Percentiles rank a stretch among this genome's conserved stretches.
These are phyloP conservation scores for Ceratobasidium sp. DNA, from an alignment of 1,284 basidiomycete genomes.

Conservation along the genomic window DNA sequence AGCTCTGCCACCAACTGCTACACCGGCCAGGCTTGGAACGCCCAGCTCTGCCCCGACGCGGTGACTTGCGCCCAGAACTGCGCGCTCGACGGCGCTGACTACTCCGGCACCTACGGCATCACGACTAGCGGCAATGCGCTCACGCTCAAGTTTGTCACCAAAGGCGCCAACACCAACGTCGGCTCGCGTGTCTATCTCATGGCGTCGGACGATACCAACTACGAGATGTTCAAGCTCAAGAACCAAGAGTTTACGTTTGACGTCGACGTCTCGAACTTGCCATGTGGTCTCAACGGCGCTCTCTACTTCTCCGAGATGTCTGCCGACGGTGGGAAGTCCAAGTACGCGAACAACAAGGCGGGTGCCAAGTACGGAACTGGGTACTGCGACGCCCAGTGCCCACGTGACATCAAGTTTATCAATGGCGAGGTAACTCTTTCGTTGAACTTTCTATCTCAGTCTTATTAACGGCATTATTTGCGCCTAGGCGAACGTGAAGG, in stretches of 20 bases:
- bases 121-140: conserved; percentile 63
- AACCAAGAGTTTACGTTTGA: conserved; percentile 72
- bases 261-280: conserved; percentile 68
- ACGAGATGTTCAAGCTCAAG: conserved; percentile 55
- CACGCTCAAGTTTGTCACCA: conserved; percentile 67
- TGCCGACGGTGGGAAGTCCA: conserved; percentile 66
- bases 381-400: conserved; percentile 62
- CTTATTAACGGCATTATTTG: conserved; percentile 16
- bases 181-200: conserved; percentile 71
- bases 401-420: conserved; percentile 64
- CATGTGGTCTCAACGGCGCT: conserved; percentile 65
- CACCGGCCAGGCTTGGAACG: conserved; percentile 58
- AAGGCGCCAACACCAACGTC: conserved; percentile 60
- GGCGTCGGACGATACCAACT: conserved; percentile 57
- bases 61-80: conserved; percentile 66
- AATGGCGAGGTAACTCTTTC: conserved; percentile 60
- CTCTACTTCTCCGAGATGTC: conserved; percentile 65
- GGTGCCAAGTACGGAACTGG: conserved; percentile 65
- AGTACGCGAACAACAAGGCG: conserved; percentile 67
- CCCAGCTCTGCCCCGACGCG: conserved; percentile 63
- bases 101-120: conserved; percentile 58
- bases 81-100: conserved; percentile 66
- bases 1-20: conserved; percentile 61
- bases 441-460: background rate
- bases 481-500: conserved; percentile 27